Evolutionary conservation across 495 filamentous ascomycete species (phyloP).

Genomic region (Parathielavia hyrcaniae): DNA sequence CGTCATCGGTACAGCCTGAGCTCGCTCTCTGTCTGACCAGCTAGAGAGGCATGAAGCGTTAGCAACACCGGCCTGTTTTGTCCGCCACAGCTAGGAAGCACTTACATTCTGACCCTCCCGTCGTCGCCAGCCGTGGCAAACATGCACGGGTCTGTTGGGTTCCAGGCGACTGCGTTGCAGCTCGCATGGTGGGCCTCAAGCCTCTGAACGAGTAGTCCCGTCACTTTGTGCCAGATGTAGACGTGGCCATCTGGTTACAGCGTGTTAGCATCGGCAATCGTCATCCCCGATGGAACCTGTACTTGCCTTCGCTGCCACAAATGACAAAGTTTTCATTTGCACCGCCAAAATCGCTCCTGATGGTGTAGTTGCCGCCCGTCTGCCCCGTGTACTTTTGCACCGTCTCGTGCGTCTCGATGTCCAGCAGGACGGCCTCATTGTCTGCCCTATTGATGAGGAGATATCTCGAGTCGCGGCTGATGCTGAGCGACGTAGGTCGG

Average conservation of each 20-base stretch:
- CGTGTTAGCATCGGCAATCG: not conserved
- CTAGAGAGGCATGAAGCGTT: conserved; percentile 8
- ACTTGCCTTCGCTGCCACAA: conserved; percentile 85
- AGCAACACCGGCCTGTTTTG: not conserved
- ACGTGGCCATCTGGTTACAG: conserved; percentile 38
- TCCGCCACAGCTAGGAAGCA: not conserved
- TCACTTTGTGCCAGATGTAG: conserved; percentile 86
- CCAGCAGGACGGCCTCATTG: conserved; percentile 66
- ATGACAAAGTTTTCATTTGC: conserved; percentile 86
- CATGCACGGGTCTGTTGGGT: conserved; percentile 71
- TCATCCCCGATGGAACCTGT: not conserved
- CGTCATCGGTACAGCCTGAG: not conserved
- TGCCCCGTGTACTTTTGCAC: conserved; percentile 69
- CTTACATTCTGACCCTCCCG: conserved; percentile 76
- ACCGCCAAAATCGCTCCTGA: conserved; percentile 78
- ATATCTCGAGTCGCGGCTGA: conserved; percentile 70
- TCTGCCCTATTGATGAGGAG: conserved; percentile 78
- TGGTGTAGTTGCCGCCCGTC: conserved; percentile 63
- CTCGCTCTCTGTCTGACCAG: conserved; percentile 29
- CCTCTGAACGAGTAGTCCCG: conserved; percentile 64
- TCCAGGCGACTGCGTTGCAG: conserved; percentile 92
- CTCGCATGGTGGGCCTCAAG: conserved; percentile 67
- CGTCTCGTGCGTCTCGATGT: conserved; percentile 66
- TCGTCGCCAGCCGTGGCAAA: conserved; percentile 94
- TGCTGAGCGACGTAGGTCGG: conserved; percentile 67